A percentile compares a stretch with the other conserved stretches of the same genome.
Evolutionary conservation across 305 asterid genomes (phyloP).

Genomic region (Fraxinus angustifolia): DNA sequence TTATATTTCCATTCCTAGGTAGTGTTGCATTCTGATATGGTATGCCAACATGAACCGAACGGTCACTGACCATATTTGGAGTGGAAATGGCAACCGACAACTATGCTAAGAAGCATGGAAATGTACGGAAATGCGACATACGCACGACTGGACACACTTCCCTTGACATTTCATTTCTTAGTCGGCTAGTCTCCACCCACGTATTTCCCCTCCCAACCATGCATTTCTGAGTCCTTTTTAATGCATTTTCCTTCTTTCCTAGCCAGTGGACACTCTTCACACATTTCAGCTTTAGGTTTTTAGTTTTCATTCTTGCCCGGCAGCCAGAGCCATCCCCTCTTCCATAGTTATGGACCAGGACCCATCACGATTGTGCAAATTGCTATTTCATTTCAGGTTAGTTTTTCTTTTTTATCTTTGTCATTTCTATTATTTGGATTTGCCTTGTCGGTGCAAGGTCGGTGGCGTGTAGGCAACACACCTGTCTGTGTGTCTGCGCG

Average conservation of each 20-base stretch:
- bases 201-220: background rate
- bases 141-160: background rate
- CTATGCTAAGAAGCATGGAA: background rate
- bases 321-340: background rate
- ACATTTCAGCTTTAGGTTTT: background rate
- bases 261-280: background rate
- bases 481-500: background rate
- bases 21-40: conserved; percentile 3
- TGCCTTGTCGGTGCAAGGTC: background rate
- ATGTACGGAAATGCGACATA: background rate
- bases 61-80: background rate
- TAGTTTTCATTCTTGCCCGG: background rate
- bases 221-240: background rate
- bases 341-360: background rate
- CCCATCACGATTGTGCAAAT: background rate
- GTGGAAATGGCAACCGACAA: background rate
- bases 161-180: background rate
- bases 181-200: background rate
- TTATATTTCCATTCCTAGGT: background rate
- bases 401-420: background rate
- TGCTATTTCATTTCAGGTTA: background rate
- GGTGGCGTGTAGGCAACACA: background rate
- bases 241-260: background rate
- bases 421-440: background rate
- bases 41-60: background rate